A percentile compares a stretch with the other conserved stretches of the same genome.
phyloP scores from a whole-genome alignment of 2,329 filamentous ascomycete species.

The Alternaria metachromatica region DNA sequence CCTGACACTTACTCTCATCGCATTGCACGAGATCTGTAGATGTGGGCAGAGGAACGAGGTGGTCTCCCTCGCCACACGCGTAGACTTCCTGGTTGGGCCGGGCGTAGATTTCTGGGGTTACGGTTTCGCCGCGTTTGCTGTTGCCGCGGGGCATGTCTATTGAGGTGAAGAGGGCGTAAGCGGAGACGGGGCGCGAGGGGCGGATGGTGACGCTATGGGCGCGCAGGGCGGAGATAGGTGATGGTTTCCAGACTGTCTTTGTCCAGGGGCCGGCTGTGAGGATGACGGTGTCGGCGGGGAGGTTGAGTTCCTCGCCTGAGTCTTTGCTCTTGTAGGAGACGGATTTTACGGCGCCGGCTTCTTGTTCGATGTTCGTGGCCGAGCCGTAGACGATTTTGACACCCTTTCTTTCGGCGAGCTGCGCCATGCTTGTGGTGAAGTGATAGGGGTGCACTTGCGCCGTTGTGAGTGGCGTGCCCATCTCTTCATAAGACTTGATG shows the following conservation, averaged over 20 bases:
- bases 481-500: constrained; percentile 76
- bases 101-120: constrained; percentile 92
- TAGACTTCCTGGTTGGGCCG: constrained; percentile 89
- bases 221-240: constrained; percentile 66
- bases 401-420: constrained; percentile 69
- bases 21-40: constrained; percentile 77
- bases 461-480: constrained; percentile 81
- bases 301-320: constrained; percentile 51
- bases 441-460: constrained; percentile 93
- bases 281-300: constrained; percentile 65
- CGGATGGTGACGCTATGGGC: constrained; percentile 69
- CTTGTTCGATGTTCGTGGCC: constrained; percentile 71
- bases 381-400: constrained; percentile 69
- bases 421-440: constrained; percentile 85
- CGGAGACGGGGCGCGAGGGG: constrained; percentile 66
- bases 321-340: constrained; percentile 68
- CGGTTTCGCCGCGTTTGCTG: constrained; percentile 54
- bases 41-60: constrained; percentile 73
- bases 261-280: constrained; percentile 71
- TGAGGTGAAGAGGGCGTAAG: constrained; percentile 85
- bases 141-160: constrained; percentile 72
- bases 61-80: constrained; percentile 90
- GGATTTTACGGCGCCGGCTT: constrained; percentile 63
- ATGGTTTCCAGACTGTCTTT: constrained; percentile 56
- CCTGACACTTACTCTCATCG: constrained; percentile 79